Evolutionary conservation across 83 land plant genomes (phyloP).

Genomic region (Thuja plicata): DNA sequence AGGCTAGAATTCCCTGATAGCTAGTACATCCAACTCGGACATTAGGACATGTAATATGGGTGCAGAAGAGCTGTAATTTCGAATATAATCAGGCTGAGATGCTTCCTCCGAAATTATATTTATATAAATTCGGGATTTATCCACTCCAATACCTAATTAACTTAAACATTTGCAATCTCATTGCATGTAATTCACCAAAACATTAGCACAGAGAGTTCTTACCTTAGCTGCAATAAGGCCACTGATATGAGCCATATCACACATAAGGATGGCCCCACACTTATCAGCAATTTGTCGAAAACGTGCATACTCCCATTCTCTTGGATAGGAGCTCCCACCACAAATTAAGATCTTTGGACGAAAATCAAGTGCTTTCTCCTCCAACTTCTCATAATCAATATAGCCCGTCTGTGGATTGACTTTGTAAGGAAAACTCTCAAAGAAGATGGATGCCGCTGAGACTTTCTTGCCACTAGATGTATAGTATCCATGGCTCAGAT

Average conservation of each 20-base stretch:
- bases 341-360: conserved; percentile 90
- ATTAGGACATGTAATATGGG: neutral
- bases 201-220: neutral
- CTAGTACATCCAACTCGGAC: too few species aligned
- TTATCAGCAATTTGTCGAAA: conserved; percentile 88
- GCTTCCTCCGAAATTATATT: neutral
- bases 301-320: conserved; percentile 87
- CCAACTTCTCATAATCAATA: conserved; percentile 86
- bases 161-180: neutral
- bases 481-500: conserved; percentile 88
- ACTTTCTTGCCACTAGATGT: conserved; percentile 85
- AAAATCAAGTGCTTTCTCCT: conserved; percentile 76
- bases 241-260: conserved; percentile 98
- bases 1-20: neutral
- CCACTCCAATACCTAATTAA: neutral
- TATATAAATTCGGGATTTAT: neutral
- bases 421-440: conserved; percentile 86
- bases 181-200: neutral
- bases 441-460: conserved; percentile 88
- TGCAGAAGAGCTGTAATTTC: neutral
- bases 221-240: conserved; percentile 93
- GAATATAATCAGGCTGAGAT: neutral
- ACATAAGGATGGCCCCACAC: conserved; percentile 90
- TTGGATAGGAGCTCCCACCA: conserved; percentile 93
- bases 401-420: conserved; percentile 88